Conservation (phyloP, 306 rosid genomes). For the Canavalia gladiata region DNA sequence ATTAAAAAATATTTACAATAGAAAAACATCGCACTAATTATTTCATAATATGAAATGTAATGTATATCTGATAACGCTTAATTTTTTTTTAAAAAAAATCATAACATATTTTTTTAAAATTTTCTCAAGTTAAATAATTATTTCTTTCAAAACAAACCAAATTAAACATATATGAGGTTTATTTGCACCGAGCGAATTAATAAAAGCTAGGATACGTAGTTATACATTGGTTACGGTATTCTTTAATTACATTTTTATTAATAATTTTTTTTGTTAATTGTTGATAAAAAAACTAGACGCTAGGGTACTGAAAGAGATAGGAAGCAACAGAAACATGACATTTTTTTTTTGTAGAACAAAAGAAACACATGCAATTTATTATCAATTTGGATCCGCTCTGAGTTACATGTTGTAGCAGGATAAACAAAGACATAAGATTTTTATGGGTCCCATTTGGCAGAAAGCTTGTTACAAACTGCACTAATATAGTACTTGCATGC, state of each 20-base stretch:
- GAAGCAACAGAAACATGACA: neutral
- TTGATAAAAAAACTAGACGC: no score
- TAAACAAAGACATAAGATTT: neutral
- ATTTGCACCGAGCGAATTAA: neutral
- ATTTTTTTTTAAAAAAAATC: no score
- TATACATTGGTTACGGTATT: no score
- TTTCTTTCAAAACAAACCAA: no score
- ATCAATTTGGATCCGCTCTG: neutral
- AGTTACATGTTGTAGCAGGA: neutral
- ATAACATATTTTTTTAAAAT: no score
- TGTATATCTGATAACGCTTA: no score
- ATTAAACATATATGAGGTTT: neutral
- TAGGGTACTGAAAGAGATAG: neutral
- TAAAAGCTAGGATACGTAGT: neutral
- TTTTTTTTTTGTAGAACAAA: neutral
- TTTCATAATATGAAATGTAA: neutral
- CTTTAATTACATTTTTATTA: no score
- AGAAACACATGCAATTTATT: neutral
- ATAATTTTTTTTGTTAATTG: no score
- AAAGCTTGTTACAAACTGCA: constrained; percentile 26
- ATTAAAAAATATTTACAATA: neutral
- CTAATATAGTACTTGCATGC: neutral
- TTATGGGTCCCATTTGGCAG: constrained; percentile 6
- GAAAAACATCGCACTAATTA: neutral
- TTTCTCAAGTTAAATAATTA: no score